Evolutionary conservation across 441 rosid genomes (phyloP), one percentile per base, ranked within the genome.

Genomic region (Populus trichocarpa): DNA sequence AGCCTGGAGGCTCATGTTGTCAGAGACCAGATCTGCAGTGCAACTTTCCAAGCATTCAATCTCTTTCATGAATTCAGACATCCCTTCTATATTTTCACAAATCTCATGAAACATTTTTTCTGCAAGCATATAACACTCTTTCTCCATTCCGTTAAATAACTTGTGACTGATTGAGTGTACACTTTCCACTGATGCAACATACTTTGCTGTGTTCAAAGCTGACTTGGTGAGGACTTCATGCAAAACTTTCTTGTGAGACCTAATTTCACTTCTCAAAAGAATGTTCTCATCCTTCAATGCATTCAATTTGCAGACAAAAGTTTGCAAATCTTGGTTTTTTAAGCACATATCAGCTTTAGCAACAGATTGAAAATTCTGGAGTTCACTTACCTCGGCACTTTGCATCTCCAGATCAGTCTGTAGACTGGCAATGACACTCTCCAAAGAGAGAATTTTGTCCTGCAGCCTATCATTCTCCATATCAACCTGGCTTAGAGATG

Each of bases 371-470:
- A 86, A 87, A 72, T 86, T 87, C 73, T 85, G 79, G 33, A 89
- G 84, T 76, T 86, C 84, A 80, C 81, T 23, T 79, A 93, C 64
- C 81, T 89, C 90, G 75, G 82, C 84, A 77, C 81, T 83, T 87
- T 87, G 92, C 70, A 42, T 78, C 57, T 75, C 85, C 78, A 92
- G 67, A 77, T 89, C 97, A 75, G 85, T 80, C 75, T 92, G 90
- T 68, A 92, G 87, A 77, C 63, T 63, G 50, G 81, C 82, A 83
- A 88, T 81, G 80, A 67, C 71, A 83, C 86, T 84, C 88, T 90
- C 94, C 88, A 92, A 81, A 65, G 78, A 82, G 69, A 50, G 50
- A 79, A 89, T 80, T 78, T 85, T 84, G 71, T 88, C 93, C 74
- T 86, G 87, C 77, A 87, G 82, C 81, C 78, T 83, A 66, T 75